Evolutionary conservation across 2,329 filamentous ascomycete species (phyloP).

Genomic region (Aspergillus ochraceus): DNA sequence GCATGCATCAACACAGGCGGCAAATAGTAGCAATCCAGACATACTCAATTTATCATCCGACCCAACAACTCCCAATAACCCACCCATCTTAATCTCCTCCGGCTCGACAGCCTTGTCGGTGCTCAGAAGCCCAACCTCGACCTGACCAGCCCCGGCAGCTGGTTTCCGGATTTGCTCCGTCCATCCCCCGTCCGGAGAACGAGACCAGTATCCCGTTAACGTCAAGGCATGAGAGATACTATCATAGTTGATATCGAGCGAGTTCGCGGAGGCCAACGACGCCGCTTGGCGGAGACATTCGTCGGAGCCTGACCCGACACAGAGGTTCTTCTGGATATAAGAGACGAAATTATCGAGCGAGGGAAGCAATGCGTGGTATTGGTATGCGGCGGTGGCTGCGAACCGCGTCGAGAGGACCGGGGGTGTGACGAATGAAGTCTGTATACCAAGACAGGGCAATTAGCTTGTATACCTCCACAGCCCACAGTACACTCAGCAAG

Average conservation of each 20-base stretch:
- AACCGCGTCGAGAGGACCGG: slow-evolving; percentile 59
- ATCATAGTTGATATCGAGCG: slow-evolving; percentile 77
- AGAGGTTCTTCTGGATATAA: slow-evolving; percentile 56
- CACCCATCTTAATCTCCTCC: slow-evolving; percentile 75
- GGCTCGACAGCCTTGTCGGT: slow-evolving; percentile 59
- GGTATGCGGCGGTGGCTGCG: slow-evolving; percentile 62
- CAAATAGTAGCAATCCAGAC: slow-evolving; percentile 15
- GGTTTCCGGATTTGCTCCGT: slow-evolving; percentile 43
- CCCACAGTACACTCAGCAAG: not conserved
- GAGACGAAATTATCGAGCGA: slow-evolving; percentile 56
- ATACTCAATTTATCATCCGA: slow-evolving; percentile 67
- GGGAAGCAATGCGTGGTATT: slow-evolving; percentile 69
- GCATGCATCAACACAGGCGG: not conserved
- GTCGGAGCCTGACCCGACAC: slow-evolving; percentile 40
- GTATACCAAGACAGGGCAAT: not conserved
- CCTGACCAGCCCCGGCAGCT: slow-evolving; percentile 47
- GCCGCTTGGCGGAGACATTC: slow-evolving; percentile 54
- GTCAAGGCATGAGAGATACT: slow-evolving; percentile 64
- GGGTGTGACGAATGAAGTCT: slow-evolving; percentile 60
- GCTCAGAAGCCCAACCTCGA: slow-evolving; percentile 80
- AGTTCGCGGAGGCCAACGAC: slow-evolving; percentile 55
- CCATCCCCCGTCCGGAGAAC: slow-evolving; percentile 44
- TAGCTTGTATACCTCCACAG: not conserved
- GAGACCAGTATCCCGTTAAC: slow-evolving; percentile 63
- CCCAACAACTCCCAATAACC: slow-evolving; percentile 75